Percentiles rank a stretch among this genome's conserved stretches.
phyloP scores from a whole-genome alignment of 2,329 filamentous ascomycete species.

The Ustilaginoidea virens region DNA sequence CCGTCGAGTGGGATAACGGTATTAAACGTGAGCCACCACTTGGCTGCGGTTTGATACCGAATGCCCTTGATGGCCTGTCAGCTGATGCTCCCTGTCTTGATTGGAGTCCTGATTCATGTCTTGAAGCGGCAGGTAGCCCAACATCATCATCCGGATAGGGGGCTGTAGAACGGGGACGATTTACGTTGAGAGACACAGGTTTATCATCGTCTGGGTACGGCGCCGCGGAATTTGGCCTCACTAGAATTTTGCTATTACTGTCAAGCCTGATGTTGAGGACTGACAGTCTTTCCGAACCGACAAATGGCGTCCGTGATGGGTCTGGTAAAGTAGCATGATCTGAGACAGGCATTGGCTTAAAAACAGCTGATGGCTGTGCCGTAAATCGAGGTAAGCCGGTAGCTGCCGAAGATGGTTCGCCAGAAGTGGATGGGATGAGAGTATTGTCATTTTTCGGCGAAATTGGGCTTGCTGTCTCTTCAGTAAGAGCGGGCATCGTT shows the following conservation, averaged over 20 bases:
- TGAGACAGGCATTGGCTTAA: constrained; percentile 20
- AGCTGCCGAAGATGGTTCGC: constrained; percentile 6
- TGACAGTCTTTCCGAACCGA: constrained; percentile 23
- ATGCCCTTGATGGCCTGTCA: constrained; percentile 34
- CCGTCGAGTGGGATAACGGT: constrained; percentile 27
- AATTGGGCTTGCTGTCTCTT: constrained; percentile 17
- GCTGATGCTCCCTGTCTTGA: constrained; percentile 31
- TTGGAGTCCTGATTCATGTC: constrained; percentile 31
- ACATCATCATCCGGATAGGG: constrained; percentile 40
- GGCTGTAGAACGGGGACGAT: constrained; percentile 28
- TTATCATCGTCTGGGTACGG: constrained; percentile 59
- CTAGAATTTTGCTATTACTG: constrained; percentile 9
- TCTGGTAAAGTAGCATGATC: constrained; percentile 31
- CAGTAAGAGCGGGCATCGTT: constrained; percentile 34
- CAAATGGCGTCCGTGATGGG: constrained; percentile 24
- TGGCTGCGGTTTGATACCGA: constrained; percentile 36
- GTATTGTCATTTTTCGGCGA: constrained; percentile 12
- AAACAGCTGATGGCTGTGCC: constrained; percentile 26
- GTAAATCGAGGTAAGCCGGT: constrained; percentile 20
- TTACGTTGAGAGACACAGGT: constrained; percentile 31
- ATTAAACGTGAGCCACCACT: constrained; percentile 18
- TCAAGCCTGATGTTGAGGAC: constrained; percentile 38
- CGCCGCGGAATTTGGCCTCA: constrained; percentile 39
- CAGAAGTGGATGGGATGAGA: constrained; percentile 6
- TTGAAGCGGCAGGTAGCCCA: constrained; percentile 16